phyloP scores from a whole-genome alignment of 23 red algal genomes.

The Gracilaria vermiculophylla region DNA sequence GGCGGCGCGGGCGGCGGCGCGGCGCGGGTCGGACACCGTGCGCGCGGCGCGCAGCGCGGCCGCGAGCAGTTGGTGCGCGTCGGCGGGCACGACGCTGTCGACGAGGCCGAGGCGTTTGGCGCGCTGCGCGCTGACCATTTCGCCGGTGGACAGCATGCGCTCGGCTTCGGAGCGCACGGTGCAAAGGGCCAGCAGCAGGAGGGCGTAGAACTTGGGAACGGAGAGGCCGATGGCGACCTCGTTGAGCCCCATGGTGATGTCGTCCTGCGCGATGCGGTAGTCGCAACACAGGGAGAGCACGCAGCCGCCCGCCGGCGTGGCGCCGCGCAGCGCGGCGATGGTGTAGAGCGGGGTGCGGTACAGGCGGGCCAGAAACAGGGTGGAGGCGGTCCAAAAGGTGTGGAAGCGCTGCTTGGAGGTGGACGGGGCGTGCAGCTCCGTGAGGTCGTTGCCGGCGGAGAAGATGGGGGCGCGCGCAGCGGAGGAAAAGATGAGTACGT shows the following conservation, averaged over 20 bases:
- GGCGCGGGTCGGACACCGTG: not conserved
- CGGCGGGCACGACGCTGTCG: conserved; percentile 16
- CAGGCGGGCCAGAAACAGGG: conserved; percentile 63
- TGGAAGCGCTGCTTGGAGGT: conserved; percentile 52
- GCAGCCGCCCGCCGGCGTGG: conserved; percentile 62
- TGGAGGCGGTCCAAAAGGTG: conserved; percentile 51
- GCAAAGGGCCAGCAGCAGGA: conserved; percentile 15
- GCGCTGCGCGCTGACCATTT: conserved; percentile 16
- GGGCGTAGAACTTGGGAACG: conserved; percentile 57
- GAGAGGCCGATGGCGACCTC: conserved; percentile 64
- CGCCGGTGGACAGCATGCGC: conserved; percentile 35
- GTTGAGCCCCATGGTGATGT: conserved; percentile 56
- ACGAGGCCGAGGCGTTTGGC: conserved; percentile 40
- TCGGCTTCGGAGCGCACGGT: conserved; percentile 22
- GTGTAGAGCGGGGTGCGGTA: conserved; percentile 65
- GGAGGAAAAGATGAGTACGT: conserved; percentile 51
- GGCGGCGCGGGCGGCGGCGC: conserved; percentile 15
- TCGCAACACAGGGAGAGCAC: conserved; percentile 66
- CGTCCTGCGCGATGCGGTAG: conserved; percentile 39
- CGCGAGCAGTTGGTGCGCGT: not conserved
- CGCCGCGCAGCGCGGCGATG: conserved; percentile 59
- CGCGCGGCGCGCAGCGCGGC: not conserved
- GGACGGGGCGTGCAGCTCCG: conserved; percentile 52
- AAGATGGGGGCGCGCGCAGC: conserved; percentile 32
- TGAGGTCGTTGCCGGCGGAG: conserved; percentile 76